A percentile compares a stretch with the other conserved stretches of the same genome.
These are phyloP conservation scores for Agaricales sp. DNA, from an alignment of 1,284 basidiomycete genomes.

Conservation along the genomic window DNA sequence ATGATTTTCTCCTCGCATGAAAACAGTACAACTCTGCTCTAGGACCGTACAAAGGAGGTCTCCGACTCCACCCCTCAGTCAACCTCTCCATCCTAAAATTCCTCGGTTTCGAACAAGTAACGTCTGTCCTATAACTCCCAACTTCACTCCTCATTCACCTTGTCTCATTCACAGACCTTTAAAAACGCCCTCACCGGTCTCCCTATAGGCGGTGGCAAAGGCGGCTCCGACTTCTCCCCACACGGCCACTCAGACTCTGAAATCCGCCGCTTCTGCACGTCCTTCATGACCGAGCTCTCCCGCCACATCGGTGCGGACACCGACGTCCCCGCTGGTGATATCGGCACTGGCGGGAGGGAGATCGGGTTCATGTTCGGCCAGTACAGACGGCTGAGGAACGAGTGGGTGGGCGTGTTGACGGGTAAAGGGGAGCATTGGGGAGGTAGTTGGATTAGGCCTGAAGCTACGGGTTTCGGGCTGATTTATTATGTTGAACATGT, in stretches of 20 bases:
- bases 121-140: background rate
- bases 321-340: constrained; percentile 77
- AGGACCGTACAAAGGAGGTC: constrained; percentile 79
- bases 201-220: constrained; percentile 69
- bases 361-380: constrained; percentile 66
- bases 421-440: constrained; percentile 73
- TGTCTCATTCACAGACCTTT: constrained; percentile 37
- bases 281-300: constrained; percentile 69
- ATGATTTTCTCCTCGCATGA: constrained; percentile 5
- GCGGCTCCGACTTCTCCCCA: constrained; percentile 71
- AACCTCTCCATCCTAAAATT: constrained; percentile 83
- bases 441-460: constrained; percentile 64
- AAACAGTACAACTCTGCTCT: constrained; percentile 71
- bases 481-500: constrained; percentile 73
- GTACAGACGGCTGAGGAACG: constrained; percentile 70
- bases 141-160: background rate
- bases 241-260: constrained; percentile 75
- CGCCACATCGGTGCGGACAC: constrained; percentile 68
- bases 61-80: constrained; percentile 74
- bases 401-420: constrained; percentile 70
- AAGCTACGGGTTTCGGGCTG: constrained; percentile 69
- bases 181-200: constrained; percentile 79
- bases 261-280: constrained; percentile 61
- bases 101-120: constrained; percentile 65
- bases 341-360: constrained; percentile 60